phyloP scores from a whole-genome alignment of 345 rosid species.

The Citrus australasica region DNA sequence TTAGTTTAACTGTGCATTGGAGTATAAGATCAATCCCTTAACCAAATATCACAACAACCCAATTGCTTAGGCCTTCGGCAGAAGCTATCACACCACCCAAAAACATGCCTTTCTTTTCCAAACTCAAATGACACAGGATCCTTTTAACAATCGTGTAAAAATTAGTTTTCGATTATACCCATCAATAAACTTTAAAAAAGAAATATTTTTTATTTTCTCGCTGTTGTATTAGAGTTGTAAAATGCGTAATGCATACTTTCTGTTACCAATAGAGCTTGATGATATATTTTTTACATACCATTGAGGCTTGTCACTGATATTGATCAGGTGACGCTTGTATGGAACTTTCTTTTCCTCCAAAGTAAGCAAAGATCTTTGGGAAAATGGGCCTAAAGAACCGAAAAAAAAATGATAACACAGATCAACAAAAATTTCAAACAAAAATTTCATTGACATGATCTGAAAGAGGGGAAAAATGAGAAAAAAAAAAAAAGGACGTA shows the following conservation, averaged over 20 bases:
- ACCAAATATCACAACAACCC: slow-evolving; percentile 12
- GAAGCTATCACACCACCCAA: neutral
- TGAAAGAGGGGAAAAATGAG: neutral
- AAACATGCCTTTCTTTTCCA: neutral
- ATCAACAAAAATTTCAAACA: neutral
- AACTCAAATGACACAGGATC: neutral
- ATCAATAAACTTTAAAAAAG: neutral
- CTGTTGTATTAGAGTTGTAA: neutral
- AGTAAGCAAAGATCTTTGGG: slow-evolving; percentile 61
- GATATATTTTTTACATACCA: slow-evolving; percentile 41
- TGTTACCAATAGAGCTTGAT: too few relatives aligned
- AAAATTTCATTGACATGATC: slow-evolving; percentile 3
- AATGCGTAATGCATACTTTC: neutral
- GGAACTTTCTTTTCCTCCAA: slow-evolving; percentile 85
- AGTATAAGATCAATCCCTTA: neutral
- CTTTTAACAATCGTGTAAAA: neutral
- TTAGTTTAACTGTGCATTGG: too few relatives aligned
- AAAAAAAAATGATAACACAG: neutral
- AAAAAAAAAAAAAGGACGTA: slow-evolving; percentile 20
- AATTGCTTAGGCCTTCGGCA: slow-evolving; percentile 1
- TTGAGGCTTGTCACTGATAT: slow-evolving; percentile 64
- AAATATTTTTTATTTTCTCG: too few relatives aligned
- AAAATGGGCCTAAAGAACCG: slow-evolving; percentile 60
- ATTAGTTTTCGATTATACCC: neutral
- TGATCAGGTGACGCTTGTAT: slow-evolving; percentile 52